Conservation (phyloP, 257 asterid genomes). For the Nicotiana obtusifolia region DNA sequence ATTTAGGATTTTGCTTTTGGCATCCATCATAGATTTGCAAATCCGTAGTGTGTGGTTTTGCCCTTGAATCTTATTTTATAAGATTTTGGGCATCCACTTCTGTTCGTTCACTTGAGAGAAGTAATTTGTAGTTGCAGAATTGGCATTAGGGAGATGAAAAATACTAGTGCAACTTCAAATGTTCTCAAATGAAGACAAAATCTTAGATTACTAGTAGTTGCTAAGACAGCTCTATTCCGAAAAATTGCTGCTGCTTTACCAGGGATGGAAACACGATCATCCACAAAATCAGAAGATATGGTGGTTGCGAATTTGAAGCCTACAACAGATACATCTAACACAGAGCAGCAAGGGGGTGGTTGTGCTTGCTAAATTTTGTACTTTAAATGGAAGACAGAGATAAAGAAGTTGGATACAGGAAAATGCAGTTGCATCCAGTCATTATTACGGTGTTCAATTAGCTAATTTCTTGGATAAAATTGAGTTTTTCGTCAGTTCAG, state of each 20-base stretch:
- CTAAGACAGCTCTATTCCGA: slow-evolving; percentile 51
- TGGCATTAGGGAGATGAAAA: not conserved
- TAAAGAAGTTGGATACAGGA: not conserved
- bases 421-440: not conserved
- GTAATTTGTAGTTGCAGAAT: not conserved
- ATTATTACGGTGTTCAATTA: not conserved
- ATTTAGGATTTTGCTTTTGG: not conserved
- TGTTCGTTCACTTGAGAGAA: not conserved
- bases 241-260: slow-evolving; percentile 82
- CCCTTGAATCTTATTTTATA: not conserved
- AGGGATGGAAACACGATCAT: slow-evolving; percentile 70
- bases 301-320: slow-evolving; percentile 78
- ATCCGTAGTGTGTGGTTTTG: not conserved
- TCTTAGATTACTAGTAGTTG: too few relatives aligned
- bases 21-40: not conserved
- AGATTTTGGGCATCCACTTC: not conserved
- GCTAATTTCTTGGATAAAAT: not conserved
- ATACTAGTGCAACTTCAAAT: not conserved
- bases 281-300: slow-evolving; percentile 70
- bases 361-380: slow-evolving; percentile 54
- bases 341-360: slow-evolving; percentile 82
- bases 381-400: not conserved
- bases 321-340: slow-evolving; percentile 37
- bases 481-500: not conserved
- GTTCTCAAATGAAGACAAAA: too few relatives aligned